phyloP scores from a whole-genome alignment of 768 basidiomycete species.

The Mycena rosella region DNA sequence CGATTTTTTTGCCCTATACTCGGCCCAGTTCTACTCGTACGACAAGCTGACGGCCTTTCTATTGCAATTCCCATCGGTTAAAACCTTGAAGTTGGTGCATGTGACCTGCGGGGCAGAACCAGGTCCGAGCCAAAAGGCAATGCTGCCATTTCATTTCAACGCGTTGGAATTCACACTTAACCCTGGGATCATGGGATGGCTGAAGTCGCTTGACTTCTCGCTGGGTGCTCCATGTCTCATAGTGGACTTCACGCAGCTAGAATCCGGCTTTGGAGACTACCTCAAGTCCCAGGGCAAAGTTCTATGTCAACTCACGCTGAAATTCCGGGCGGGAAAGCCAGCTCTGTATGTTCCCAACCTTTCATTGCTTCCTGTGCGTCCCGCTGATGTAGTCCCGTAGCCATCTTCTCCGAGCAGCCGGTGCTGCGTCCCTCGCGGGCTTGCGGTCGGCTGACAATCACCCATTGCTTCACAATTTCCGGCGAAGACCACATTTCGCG shows the following conservation, averaged over 20 bases:
- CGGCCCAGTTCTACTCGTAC: not conserved
- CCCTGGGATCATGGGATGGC: too few species aligned
- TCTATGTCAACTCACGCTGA: slow-evolving; percentile 3
- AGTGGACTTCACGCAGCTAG: not conserved
- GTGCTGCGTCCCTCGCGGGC: not conserved
- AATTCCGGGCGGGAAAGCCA: not conserved
- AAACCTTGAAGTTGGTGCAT: not conserved
- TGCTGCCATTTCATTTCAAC: not conserved
- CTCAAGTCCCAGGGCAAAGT: not conserved
- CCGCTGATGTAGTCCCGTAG: not conserved
- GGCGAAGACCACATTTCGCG: slow-evolving; percentile 1
- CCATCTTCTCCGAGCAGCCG: not conserved
- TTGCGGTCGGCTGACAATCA: slow-evolving; percentile 10
- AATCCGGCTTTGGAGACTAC: not conserved
- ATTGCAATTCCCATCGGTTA: slow-evolving; percentile 4
- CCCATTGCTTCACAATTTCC: slow-evolving; percentile 2
- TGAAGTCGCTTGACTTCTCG: not conserved
- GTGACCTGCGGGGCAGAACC: not conserved
- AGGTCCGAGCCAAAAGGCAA: not conserved
- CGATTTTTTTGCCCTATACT: too few species aligned
- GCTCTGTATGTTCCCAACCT: slow-evolving; percentile 1
- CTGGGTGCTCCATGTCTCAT: slow-evolving; percentile 12
- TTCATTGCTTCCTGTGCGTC: not conserved
- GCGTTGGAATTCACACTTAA: not conserved
- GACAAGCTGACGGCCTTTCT: not conserved